Evolutionary conservation across 2,329 filamentous ascomycete genomes (phyloP).

Genomic region (Neospermospora avenae): DNA sequence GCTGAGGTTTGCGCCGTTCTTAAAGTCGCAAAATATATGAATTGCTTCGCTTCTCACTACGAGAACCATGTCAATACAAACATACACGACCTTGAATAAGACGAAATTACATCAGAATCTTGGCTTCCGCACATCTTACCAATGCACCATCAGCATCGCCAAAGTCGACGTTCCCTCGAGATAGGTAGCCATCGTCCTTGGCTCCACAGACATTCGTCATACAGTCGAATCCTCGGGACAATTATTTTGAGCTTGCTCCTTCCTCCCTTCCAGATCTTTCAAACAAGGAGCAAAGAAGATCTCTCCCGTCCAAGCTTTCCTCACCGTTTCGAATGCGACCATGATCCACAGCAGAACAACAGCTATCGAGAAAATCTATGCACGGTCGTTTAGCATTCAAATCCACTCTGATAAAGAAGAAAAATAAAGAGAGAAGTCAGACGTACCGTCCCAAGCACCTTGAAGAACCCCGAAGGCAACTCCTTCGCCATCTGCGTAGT

Average conservation of each 20-base stretch:
- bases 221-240: conserved; percentile 1
- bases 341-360: conserved; percentile 55
- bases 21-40: no score
- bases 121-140: no score
- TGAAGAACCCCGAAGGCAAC: conserved; percentile 53
- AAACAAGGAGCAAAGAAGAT: conserved; percentile 55
- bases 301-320: conserved; percentile 45
- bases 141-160: no score
- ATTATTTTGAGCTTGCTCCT: conserved; percentile 8
- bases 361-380: conserved; percentile 45
- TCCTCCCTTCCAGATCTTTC: conserved; percentile 32
- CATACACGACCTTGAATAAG: no score
- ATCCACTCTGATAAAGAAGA: no score
- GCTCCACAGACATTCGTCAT: neutral
- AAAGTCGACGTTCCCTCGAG: no score
- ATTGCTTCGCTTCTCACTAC: no score
- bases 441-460: conserved; percentile 50
- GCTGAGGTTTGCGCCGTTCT: no score
- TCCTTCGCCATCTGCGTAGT: conserved; percentile 48
- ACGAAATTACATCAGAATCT: no score
- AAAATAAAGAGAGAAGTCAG: conserved; percentile 26
- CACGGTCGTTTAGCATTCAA: neutral
- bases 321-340: conserved; percentile 47
- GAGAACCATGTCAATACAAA: no score
- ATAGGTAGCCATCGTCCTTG: no score